phyloP scores from a whole-genome alignment of 2,329 filamentous ascomycete species.

The Trichoderma citrinoviride region DNA sequence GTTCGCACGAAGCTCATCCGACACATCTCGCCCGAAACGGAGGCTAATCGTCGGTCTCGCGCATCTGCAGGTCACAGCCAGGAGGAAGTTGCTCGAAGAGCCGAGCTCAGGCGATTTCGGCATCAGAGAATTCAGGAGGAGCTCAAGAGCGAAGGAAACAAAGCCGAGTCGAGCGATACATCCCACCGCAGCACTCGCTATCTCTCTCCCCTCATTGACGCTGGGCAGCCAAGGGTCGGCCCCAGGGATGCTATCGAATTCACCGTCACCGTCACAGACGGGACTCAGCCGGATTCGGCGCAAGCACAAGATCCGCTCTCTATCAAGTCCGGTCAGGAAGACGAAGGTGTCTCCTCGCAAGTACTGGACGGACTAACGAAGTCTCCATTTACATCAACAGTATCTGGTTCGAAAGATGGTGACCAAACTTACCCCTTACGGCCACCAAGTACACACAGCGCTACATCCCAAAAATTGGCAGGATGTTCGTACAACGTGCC shows the following conservation, averaged over 20 bases:
- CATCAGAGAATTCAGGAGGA: conserved; percentile 59
- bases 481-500: conserved; percentile 16
- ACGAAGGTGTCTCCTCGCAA: not conserved
- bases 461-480: conserved; percentile 21
- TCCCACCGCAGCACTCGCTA: conserved; percentile 30
- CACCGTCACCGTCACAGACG: conserved; percentile 24
- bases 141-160: conserved; percentile 46
- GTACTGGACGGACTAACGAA: not conserved
- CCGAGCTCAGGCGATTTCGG: conserved; percentile 55
- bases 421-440: not conserved
- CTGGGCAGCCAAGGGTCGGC: conserved; percentile 37
- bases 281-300: not conserved
- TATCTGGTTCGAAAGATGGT: not conserved
- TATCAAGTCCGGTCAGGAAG: not conserved
- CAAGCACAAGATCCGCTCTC: not conserved
- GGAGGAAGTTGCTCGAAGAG: conserved; percentile 53
- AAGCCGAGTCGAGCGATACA: conserved; percentile 34
- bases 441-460: conserved; percentile 6
- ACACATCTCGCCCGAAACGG: conserved; percentile 46
- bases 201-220: conserved; percentile 31
- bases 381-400: not conserved
- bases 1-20: conserved; percentile 47
- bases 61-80: conserved; percentile 47
- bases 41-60: conserved; percentile 40
- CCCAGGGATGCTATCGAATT: conserved; percentile 53